Evolutionary conservation across 345 rosid species (phyloP).

Genomic region (Cochlearia excelsa): DNA sequence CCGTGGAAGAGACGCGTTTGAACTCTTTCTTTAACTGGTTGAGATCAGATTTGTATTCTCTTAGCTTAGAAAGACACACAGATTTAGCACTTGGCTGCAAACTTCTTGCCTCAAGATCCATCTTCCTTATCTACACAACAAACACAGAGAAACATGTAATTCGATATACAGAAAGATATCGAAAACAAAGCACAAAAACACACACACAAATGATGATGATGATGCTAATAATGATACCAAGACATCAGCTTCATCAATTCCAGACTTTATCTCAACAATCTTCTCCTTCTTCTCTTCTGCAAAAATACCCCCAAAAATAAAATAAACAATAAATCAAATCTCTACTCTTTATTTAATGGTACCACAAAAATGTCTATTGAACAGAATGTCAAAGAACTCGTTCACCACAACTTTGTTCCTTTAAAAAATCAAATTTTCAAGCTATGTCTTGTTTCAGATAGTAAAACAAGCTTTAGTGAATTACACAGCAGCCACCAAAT

Average conservation of each 20-base stretch:
- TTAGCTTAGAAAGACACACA: slow-evolving; percentile 72
- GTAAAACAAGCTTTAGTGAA: too few species aligned
- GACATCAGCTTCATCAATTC: slow-evolving; percentile 80
- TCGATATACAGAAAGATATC: background rate
- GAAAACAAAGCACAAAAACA: too few species aligned
- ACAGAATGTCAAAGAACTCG: too few species aligned
- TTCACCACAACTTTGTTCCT: too few species aligned
- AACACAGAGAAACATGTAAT: background rate
- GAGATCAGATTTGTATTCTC: slow-evolving; percentile 83
- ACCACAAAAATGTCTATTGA: background rate
- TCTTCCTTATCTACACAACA: slow-evolving; percentile 60
- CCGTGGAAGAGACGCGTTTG: slow-evolving; percentile 53
- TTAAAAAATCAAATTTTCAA: too few species aligned
- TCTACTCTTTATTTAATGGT: background rate
- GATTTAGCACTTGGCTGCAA: slow-evolving; percentile 77
- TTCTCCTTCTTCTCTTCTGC: slow-evolving; percentile 61
- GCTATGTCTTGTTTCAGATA: too few species aligned
- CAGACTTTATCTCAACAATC: slow-evolving; percentile 59
- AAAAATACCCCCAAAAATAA: background rate
- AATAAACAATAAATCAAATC: background rate
- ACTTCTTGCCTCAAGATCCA: slow-evolving; percentile 34
- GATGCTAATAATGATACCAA: slow-evolving; percentile 42
- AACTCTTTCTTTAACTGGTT: slow-evolving; percentile 76
- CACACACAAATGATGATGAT: background rate
- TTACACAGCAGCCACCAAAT: too few species aligned